A percentile compares a stretch with the other conserved stretches of the same genome.
Conservation (phyloP, 2,329 filamentous ascomycete species). For the Polychaeton citri region DNA sequence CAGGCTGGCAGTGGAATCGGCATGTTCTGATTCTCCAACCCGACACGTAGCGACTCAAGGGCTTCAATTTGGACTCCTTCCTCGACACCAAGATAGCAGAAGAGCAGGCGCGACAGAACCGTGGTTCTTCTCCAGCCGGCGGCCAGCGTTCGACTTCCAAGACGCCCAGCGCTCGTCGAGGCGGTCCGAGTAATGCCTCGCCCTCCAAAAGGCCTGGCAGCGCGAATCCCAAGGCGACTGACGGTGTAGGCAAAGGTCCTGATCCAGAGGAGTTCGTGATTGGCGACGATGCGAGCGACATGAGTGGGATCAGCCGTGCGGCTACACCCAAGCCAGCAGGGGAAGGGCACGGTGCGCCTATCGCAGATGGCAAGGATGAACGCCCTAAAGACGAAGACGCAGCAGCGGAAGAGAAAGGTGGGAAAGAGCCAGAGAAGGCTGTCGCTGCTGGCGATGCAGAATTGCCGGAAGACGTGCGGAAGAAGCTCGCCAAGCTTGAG, state of each 20-base stretch:
- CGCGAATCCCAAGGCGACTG: slow-evolving; percentile 11
- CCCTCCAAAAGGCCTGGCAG: slow-evolving; percentile 12
- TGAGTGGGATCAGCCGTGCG: slow-evolving; percentile 37
- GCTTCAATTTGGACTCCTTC: slow-evolving; percentile 23
- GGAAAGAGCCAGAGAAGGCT: slow-evolving; percentile 18
- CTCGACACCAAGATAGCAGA: slow-evolving; percentile 59
- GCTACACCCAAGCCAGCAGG: slow-evolving; percentile 43
- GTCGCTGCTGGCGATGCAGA: slow-evolving; percentile 34
- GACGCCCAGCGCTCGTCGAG: slow-evolving; percentile 30
- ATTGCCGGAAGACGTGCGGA: slow-evolving; percentile 59
- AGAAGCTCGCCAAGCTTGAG: slow-evolving; percentile 72
- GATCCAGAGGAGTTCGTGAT: slow-evolving; percentile 83
- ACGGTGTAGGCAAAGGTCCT: slow-evolving; percentile 42
- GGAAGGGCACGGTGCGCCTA: slow-evolving; percentile 18
- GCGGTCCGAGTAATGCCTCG: slow-evolving; percentile 23
- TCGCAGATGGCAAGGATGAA: background rate
- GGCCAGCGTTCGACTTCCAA: slow-evolving; percentile 26
- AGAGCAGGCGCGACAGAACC: slow-evolving; percentile 70
- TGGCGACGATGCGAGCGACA: slow-evolving; percentile 59
- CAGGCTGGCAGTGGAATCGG: background rate
- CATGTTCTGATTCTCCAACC: background rate
- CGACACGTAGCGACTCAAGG: slow-evolving; percentile 16
- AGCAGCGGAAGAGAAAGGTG: slow-evolving; percentile 16
- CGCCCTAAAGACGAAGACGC: background rate
- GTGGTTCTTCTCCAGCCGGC: slow-evolving; percentile 30